Evolutionary conservation across 140 eudicot genomes (phyloP).

Genomic region (Senecio squalidus): DNA sequence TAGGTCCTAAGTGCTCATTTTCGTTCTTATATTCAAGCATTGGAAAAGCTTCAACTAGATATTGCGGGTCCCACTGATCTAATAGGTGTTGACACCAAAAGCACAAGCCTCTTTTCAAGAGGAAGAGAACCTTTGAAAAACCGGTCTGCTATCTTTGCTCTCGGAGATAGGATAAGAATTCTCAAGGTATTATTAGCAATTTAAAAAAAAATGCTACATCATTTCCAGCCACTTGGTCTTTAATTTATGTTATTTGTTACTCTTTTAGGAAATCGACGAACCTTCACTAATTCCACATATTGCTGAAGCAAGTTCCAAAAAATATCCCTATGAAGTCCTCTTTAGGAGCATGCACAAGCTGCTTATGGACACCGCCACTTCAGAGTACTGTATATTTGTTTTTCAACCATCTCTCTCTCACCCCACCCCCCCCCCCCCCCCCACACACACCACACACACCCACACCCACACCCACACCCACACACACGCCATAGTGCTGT

Average conservation of each 20-base stretch:
- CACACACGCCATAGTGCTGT: not conserved
- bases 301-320: conserved; percentile 95
- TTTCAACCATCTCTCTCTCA: conserved; percentile 5
- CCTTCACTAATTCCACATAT: conserved; percentile 97
- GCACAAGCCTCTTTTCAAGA: conserved; percentile 81
- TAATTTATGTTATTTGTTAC: conserved; percentile 12
- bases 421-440: not conserved
- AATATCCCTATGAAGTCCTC: conserved; percentile 99
- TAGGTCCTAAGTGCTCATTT: conserved; percentile 97
- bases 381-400: conserved; percentile 57
- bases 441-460: not conserved
- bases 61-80: conserved; percentile 93
- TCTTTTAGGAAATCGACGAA: conserved; percentile 85
- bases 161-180: conserved; percentile 84
- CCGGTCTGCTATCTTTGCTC: conserved; percentile 97
- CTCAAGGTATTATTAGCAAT: conserved; percentile 57
- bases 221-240: conserved; percentile 20
- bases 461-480: conserved; percentile 5
- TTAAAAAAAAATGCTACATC: not conserved
- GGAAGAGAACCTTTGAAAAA: conserved; percentile 95
- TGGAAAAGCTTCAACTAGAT: conserved; percentile 85
- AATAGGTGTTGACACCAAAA: conserved; percentile 89
- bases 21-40: conserved; percentile 92
- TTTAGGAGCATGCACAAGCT: conserved; percentile 98
- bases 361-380: conserved; percentile 98